These are phyloP conservation scores for Termitomyces sp. DNA, from an alignment of 768 basidiomycete species.

Conservation along the genomic window DNA sequence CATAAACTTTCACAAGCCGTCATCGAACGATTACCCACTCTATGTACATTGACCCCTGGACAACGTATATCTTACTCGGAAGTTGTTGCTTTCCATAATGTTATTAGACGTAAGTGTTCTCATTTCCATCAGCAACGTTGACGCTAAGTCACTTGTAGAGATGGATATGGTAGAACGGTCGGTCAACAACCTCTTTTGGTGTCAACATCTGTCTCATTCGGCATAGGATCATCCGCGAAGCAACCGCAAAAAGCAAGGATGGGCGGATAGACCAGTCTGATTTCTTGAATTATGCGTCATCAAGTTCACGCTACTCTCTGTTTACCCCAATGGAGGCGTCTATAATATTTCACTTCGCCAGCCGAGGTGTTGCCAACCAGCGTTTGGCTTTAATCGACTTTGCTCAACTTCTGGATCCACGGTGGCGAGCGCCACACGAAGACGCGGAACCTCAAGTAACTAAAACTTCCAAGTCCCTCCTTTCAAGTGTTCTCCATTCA, in stretches of 20 bases:
- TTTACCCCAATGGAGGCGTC: constrained; percentile 99
- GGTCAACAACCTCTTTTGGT: constrained; percentile 15
- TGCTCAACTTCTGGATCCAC: constrained; percentile 87
- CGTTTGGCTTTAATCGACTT: constrained; percentile 89
- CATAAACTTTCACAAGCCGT: constrained; percentile 96
- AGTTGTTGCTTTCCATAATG: constrained; percentile 96
- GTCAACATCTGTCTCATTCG: constrained; percentile 9
- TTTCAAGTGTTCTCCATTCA: constrained; percentile 59
- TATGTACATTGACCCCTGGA: constrained; percentile 87
- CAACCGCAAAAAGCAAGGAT: constrained; percentile 87
- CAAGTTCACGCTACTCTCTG: constrained; percentile 86
- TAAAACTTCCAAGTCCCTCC: constrained; percentile 30
- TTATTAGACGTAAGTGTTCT: constrained; percentile 68
- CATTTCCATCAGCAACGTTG: not conserved
- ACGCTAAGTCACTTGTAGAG: constrained; percentile 43
- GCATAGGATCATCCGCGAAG: constrained; percentile 81
- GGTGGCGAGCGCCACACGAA: constrained; percentile 75
- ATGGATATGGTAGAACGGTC: constrained; percentile 97
- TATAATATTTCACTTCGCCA: constrained; percentile 97
- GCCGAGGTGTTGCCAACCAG: constrained; percentile 67
- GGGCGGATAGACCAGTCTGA: constrained; percentile 96
- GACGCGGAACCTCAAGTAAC: constrained; percentile 35
- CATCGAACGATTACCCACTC: constrained; percentile 87
- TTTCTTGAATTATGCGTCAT: constrained; percentile 86
- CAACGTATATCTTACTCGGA: constrained; percentile 95